Percentiles rank a stretch among this genome's conserved stretches.
Conservation (phyloP, 441 rosid genomes). For the Syzygium syzygioides region DNA sequence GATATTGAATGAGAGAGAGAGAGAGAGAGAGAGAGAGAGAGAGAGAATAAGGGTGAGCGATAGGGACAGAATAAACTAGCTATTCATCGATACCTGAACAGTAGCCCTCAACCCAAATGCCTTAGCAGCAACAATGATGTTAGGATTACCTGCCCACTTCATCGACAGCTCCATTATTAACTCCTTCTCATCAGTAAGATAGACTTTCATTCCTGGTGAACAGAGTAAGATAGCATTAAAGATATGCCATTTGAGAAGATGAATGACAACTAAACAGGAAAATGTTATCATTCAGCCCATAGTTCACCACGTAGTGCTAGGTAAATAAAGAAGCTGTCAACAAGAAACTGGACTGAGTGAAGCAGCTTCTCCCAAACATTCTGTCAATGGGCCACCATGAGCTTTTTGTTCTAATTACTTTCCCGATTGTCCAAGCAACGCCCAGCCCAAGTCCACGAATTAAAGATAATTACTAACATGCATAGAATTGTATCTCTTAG, state of each 20-base stretch:
- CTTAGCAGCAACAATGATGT: constrained; percentile 43
- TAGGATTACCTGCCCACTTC: constrained; percentile 82
- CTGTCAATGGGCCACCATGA: not conserved
- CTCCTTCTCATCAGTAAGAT: constrained; percentile 65
- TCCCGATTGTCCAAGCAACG: not conserved
- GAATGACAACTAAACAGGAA: not conserved
- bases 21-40: not conserved
- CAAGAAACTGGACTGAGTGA: not conserved
- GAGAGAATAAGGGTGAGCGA: not conserved
- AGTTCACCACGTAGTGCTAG: not conserved
- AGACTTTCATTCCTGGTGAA: constrained; percentile 54
- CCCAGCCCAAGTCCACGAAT: not conserved
- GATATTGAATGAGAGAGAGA: not conserved
- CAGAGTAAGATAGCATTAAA: not conserved
- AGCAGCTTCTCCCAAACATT: not conserved
- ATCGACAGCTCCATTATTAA: constrained; percentile 56
- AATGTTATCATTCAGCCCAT: not conserved
- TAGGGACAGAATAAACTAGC: not conserved
- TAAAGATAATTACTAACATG: not conserved
- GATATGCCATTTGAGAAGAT: not conserved
- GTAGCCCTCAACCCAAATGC: constrained; percentile 63
- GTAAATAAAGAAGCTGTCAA: not conserved
- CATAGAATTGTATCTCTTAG: not conserved
- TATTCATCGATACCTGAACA: constrained; percentile 33
- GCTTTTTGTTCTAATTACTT: not conserved